Evolutionary conservation across 441 rosid species (phyloP).

Genomic region (Populus tomentosa): DNA sequence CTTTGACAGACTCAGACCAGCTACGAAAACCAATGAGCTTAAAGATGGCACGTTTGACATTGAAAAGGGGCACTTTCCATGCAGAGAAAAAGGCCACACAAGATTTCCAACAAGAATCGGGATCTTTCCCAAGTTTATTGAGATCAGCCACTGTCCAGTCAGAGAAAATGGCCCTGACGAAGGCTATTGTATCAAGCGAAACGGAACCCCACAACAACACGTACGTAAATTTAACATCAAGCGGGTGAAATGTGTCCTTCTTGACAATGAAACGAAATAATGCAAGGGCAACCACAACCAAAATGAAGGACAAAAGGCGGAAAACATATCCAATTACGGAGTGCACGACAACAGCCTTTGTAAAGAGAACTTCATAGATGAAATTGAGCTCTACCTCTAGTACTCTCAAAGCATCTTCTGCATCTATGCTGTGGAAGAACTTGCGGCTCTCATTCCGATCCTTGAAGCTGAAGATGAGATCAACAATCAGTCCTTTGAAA

Average conservation of each 20-base stretch:
- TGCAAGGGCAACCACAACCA: slow-evolving; percentile 23
- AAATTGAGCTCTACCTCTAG: slow-evolving; percentile 60
- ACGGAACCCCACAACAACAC: slow-evolving; percentile 44
- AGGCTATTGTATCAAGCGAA: slow-evolving; percentile 33
- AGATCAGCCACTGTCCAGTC: slow-evolving; percentile 40
- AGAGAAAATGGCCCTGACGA: slow-evolving; percentile 38
- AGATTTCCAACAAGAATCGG: slow-evolving; percentile 2
- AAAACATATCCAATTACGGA: slow-evolving; percentile 23
- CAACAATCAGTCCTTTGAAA: slow-evolving; percentile 32
- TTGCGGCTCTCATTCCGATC: slow-evolving; percentile 31
- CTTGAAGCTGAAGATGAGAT: slow-evolving; percentile 10
- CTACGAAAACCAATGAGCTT: background rate
- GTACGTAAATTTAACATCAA: slow-evolving; percentile 44
- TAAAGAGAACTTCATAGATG: slow-evolving; percentile 47
- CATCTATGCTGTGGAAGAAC: slow-evolving; percentile 18
- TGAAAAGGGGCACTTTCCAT: background rate
- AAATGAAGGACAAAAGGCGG: slow-evolving; percentile 25
- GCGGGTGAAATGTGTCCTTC: background rate
- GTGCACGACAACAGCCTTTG: slow-evolving; percentile 40
- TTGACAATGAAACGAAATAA: slow-evolving; percentile 21
- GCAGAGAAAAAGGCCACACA: background rate
- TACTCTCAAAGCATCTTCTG: slow-evolving; percentile 36
- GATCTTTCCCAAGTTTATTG: slow-evolving; percentile 10
- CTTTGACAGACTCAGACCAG: slow-evolving; percentile 25
- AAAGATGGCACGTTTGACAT: background rate